Conservation (phyloP, 176 grass and related monocot species). For the Chrysopogon serrulatus region DNA sequence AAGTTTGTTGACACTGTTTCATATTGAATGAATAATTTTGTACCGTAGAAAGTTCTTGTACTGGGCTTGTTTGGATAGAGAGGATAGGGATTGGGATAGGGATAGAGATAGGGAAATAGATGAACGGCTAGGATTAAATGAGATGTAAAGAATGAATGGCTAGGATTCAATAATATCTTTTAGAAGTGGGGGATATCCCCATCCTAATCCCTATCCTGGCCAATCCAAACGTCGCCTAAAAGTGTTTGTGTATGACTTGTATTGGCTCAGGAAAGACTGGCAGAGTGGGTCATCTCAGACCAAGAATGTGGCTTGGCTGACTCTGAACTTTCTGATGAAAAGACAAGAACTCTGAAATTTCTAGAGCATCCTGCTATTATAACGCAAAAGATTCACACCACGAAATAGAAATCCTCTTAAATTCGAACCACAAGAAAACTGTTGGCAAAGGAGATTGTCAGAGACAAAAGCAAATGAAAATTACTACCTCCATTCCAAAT, state of each 20-base stretch:
- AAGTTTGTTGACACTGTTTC: background rate
- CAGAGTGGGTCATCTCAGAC: background rate
- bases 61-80: too few species aligned
- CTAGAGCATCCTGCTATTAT: too few species aligned
- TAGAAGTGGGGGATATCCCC: too few species aligned
- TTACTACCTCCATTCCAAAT: background rate
- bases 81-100: too few species aligned
- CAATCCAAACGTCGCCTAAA: too few species aligned
- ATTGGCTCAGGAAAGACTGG: background rate
- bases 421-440: slow-evolving; percentile 19
- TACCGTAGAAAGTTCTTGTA: too few species aligned
- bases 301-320: background rate
- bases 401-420: background rate
- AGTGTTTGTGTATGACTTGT: background rate
- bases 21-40: background rate
- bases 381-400: background rate
- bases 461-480: background rate
- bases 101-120: too few species aligned
- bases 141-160: background rate
- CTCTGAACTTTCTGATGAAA: slow-evolving; percentile 5
- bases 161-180: too few species aligned
- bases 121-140: too few species aligned
- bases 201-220: too few species aligned
- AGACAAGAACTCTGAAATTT: background rate
- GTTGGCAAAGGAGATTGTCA: background rate